These are phyloP conservation scores for Gracilaria vermiculophylla DNA, from an alignment of 23 red algal genomes.

Conservation along the genomic window DNA sequence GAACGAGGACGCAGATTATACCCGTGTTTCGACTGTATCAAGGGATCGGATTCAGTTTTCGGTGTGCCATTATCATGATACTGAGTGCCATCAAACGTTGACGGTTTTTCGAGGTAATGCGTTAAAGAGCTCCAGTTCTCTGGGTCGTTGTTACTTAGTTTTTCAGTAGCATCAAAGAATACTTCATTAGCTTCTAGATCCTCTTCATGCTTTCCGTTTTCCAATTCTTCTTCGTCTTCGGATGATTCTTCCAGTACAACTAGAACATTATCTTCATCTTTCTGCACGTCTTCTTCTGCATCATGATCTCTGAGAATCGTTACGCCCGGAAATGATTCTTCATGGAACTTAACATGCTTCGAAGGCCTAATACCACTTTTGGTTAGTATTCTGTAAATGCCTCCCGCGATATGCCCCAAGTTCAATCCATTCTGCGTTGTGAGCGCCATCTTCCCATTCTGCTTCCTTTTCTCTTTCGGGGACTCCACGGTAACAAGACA, in stretches of 20 bases:
- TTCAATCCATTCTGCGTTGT: background rate
- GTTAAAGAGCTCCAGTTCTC: background rate
- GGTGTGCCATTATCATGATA: background rate
- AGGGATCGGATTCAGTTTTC: too few species aligned
- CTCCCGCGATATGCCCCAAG: background rate
- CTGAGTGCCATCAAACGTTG: background rate
- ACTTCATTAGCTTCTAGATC: too few species aligned
- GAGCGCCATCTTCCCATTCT: background rate
- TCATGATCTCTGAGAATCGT: background rate
- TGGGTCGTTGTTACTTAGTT: background rate
- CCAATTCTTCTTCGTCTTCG: background rate
- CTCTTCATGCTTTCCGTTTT: background rate
- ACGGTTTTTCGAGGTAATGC: background rate
- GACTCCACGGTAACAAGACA: background rate
- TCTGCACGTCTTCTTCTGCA: background rate
- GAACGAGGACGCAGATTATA: background rate
- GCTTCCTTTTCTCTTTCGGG: background rate
- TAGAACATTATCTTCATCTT: background rate
- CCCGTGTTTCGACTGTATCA: background rate
- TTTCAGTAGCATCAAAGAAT: background rate
- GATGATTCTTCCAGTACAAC: background rate
- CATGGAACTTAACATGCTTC: slow-evolving; percentile 24
- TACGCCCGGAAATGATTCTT: background rate
- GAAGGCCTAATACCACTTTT: background rate
- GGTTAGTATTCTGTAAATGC: slow-evolving; percentile 14